phyloP scores from a whole-genome alignment of 2,329 filamentous ascomycete genomes.

The Fusarium tanahbumbuense region DNA sequence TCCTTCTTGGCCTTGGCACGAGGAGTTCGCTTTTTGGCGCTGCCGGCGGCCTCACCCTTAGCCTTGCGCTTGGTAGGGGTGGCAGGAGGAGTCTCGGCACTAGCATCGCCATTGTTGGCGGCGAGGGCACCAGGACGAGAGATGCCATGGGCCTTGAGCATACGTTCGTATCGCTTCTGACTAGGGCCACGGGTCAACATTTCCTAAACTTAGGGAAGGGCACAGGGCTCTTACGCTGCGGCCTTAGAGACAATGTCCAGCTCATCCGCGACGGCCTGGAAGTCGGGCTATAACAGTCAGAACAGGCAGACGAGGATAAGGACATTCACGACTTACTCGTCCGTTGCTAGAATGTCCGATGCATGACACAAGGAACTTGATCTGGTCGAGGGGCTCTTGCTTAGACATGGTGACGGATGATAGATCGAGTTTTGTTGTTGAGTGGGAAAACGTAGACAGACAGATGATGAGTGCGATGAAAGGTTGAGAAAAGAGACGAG shows the following conservation, averaged over 20 bases:
- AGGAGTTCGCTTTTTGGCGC: constrained; percentile 45
- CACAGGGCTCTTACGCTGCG: constrained; percentile 69
- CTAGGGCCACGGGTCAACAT: constrained; percentile 52
- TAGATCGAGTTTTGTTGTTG: constrained; percentile 11
- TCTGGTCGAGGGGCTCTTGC: constrained; percentile 65
- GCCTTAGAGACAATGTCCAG: constrained; percentile 72
- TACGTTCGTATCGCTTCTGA: constrained; percentile 74
- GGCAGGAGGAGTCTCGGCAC: constrained; percentile 16
- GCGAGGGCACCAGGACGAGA: constrained; percentile 30
- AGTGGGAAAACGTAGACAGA: neutral
- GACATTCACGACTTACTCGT: constrained; percentile 58
- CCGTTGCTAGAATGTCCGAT: constrained; percentile 70
- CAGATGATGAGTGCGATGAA: neutral
- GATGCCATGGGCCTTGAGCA: constrained; percentile 70
- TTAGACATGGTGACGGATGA: constrained; percentile 59
- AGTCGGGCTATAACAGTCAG: constrained; percentile 67
- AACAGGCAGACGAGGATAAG: neutral
- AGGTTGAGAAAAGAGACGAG: neutral
- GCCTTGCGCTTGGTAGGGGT: constrained; percentile 49
- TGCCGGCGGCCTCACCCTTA: constrained; percentile 32
- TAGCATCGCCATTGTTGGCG: constrained; percentile 5
- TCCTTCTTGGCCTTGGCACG: constrained; percentile 45
- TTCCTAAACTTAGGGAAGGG: neutral
- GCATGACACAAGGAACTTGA: constrained; percentile 75
- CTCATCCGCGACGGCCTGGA: constrained; percentile 71